Percentiles rank a stretch among this genome's conserved stretches.
phyloP scores from a whole-genome alignment of 2,329 filamentous ascomycete genomes.

The Diaporthe ampelina region DNA sequence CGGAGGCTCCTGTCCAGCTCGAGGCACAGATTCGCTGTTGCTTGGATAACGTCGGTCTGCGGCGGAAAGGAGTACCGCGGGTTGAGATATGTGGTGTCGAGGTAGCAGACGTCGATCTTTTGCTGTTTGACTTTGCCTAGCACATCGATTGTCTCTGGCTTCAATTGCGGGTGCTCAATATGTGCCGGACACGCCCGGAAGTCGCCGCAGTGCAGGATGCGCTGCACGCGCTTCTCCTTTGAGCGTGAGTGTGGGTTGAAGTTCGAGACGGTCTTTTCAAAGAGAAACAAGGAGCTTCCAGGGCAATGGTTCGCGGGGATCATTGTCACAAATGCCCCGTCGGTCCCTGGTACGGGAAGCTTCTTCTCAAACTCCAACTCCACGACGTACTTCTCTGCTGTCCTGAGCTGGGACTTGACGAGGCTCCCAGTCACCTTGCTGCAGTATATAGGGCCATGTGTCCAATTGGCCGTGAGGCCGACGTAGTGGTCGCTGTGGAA shows the following conservation, averaged over 20 bases:
- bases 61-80: slow-evolving; percentile 95
- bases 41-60: slow-evolving; percentile 87
- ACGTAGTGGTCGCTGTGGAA: slow-evolving; percentile 99
- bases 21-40: slow-evolving; percentile 91
- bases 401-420: slow-evolving; percentile 86
- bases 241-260: slow-evolving; percentile 29
- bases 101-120: slow-evolving; percentile 93
- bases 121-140: slow-evolving; percentile 82
- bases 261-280: slow-evolving; percentile 79
- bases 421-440: slow-evolving; percentile 93
- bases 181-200: slow-evolving; percentile 93
- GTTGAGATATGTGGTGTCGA: slow-evolving; percentile 97
- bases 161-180: slow-evolving; percentile 83
- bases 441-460: slow-evolving; percentile 95
- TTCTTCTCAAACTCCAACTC: slow-evolving; percentile 87
- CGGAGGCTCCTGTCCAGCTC: slow-evolving; percentile 52
- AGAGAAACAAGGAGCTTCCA: slow-evolving; percentile 92
- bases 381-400: slow-evolving; percentile 87
- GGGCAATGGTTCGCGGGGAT: slow-evolving; percentile 97
- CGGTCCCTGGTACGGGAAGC: slow-evolving; percentile 83
- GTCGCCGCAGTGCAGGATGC: slow-evolving; percentile 95
- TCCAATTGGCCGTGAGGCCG: slow-evolving; percentile 89
- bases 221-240: slow-evolving; percentile 73
- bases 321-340: slow-evolving; percentile 91
- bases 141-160: slow-evolving; percentile 79